Percentiles rank a stretch among this genome's conserved stretches.
Conservation (phyloP, 352 stramenopile genomes). For the Pythium volutum region DNA sequence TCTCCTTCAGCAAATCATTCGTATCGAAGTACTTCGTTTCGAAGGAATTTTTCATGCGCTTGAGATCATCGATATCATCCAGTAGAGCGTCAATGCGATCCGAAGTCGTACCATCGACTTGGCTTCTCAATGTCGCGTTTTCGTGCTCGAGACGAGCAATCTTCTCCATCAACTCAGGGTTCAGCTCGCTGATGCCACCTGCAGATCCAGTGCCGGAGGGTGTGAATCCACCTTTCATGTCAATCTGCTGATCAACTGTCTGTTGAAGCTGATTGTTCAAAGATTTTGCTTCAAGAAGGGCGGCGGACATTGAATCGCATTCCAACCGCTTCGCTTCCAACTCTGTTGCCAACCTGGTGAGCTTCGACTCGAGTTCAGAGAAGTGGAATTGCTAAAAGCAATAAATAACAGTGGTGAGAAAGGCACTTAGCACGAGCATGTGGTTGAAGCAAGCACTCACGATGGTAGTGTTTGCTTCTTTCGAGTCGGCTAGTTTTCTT, state of each 20-base stretch:
- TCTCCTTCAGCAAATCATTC: constrained; percentile 31
- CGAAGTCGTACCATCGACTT: constrained; percentile 48
- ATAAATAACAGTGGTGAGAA: neutral
- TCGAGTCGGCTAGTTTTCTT: constrained; percentile 63
- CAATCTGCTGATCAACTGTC: constrained; percentile 27
- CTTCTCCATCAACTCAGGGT: constrained; percentile 66
- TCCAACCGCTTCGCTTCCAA: constrained; percentile 25
- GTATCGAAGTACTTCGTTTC: constrained; percentile 68
- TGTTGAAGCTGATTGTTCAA: constrained; percentile 56
- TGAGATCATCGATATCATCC: constrained; percentile 55
- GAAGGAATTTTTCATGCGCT: constrained; percentile 67
- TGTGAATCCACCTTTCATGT: constrained; percentile 1
- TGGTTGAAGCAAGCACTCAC: constrained; percentile 29
- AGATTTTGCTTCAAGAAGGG: constrained; percentile 36
- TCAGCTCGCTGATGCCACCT: constrained; percentile 55
- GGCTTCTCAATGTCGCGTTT: constrained; percentile 47
- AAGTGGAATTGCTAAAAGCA: constrained; percentile 53
- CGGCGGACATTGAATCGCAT: constrained; percentile 27
- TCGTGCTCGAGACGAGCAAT: constrained; percentile 53
- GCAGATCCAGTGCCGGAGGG: constrained; percentile 8
- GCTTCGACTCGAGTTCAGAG: constrained; percentile 46
- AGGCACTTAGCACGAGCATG: neutral
- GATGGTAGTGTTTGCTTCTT: constrained; percentile 58
- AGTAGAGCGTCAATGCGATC: constrained; percentile 53
- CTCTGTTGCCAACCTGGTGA: constrained; percentile 36